Conservation (phyloP, 2,329 filamentous ascomycete species). For the Monosporascus sp. region DNA sequence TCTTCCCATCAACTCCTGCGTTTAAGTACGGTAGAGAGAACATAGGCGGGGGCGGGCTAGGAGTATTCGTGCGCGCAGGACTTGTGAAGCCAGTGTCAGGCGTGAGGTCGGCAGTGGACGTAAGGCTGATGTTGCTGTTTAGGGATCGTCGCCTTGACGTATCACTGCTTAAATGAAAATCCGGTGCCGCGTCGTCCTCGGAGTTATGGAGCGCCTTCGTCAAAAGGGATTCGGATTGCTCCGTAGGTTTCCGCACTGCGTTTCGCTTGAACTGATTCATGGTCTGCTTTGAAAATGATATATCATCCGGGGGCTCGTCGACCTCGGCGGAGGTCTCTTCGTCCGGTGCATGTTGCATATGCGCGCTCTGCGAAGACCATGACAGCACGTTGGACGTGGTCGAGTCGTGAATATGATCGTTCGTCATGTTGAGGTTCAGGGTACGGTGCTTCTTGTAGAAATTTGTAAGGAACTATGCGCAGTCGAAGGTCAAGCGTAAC, state of each 20-base stretch:
- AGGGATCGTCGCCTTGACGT: conserved; percentile 55
- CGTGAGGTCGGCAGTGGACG: conserved; percentile 87
- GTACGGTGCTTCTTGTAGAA: neutral
- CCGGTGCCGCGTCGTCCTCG: conserved; percentile 45
- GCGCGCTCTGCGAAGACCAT: conserved; percentile 39
- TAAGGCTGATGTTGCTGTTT: conserved; percentile 72
- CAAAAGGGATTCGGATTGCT: conserved; percentile 72
- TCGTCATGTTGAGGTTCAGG: conserved; percentile 25
- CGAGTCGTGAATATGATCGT: conserved; percentile 30
- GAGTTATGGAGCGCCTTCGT: conserved; percentile 73
- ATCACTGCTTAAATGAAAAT: conserved; percentile 29
- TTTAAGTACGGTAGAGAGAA: conserved; percentile 41
- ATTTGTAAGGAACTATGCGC: neutral
- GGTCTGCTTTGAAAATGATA: conserved; percentile 20
- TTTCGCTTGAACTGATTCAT: conserved; percentile 41
- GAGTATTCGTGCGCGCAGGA: conserved; percentile 79
- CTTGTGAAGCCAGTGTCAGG: conserved; percentile 90
- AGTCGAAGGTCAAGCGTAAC: neutral
- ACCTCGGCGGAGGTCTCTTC: conserved; percentile 68
- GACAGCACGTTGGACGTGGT: conserved; percentile 38
- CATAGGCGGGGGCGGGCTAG: conserved; percentile 75
- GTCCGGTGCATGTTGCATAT: conserved; percentile 37
- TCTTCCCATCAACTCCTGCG: conserved; percentile 22
- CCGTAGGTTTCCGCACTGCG: conserved; percentile 40
- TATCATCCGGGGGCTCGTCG: conserved; percentile 80